phyloP scores from a whole-genome alignment of 2,329 filamentous ascomycete species.

The Davidsoniella eucalypti region DNA sequence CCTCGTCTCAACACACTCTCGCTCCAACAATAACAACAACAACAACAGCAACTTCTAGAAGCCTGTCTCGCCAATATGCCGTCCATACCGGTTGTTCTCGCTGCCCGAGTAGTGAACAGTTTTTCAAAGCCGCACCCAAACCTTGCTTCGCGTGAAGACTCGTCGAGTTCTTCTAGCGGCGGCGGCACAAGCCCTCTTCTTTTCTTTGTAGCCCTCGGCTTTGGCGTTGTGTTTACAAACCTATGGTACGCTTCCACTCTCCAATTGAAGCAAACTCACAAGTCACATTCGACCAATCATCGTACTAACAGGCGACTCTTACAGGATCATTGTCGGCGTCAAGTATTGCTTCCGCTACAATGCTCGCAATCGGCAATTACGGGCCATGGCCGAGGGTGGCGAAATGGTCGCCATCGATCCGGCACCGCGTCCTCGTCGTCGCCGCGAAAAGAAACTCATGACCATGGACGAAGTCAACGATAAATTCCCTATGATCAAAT shows the following conservation, averaged over 20 bases:
- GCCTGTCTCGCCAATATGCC: too few relatives aligned
- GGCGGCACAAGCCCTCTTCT: slow-evolving; percentile 28
- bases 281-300: slow-evolving; percentile 8
- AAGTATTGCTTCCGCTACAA: slow-evolving; percentile 99
- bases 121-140: too few relatives aligned
- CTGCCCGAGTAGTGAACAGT: too few relatives aligned
- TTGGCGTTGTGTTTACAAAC: slow-evolving; percentile 97
- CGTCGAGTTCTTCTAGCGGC: slow-evolving; percentile 14
- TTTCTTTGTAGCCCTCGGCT: slow-evolving; percentile 91
- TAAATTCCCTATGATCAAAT: slow-evolving; percentile 88
- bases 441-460: slow-evolving; percentile 97
- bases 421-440: slow-evolving; percentile 67
- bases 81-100: too few relatives aligned
- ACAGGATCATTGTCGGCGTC: slow-evolving; percentile 96
- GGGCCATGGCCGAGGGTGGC: slow-evolving; percentile 61
- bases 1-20: too few relatives aligned
- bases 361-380: slow-evolving; percentile 69
- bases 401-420: slow-evolving; percentile 77
- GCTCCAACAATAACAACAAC: too few relatives aligned
- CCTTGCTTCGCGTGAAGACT: slow-evolving; percentile 6
- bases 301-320: slow-evolving; percentile 14
- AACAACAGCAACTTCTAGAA: too few relatives aligned
- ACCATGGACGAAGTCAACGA: slow-evolving; percentile 98
- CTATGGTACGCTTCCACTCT: slow-evolving; percentile 50
- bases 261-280: background rate